Percentiles rank a stretch among this genome's conserved stretches.
Evolutionary conservation across 768 basidiomycete genomes (phyloP).

Genomic region (Candolleomyces eurysporus): DNA sequence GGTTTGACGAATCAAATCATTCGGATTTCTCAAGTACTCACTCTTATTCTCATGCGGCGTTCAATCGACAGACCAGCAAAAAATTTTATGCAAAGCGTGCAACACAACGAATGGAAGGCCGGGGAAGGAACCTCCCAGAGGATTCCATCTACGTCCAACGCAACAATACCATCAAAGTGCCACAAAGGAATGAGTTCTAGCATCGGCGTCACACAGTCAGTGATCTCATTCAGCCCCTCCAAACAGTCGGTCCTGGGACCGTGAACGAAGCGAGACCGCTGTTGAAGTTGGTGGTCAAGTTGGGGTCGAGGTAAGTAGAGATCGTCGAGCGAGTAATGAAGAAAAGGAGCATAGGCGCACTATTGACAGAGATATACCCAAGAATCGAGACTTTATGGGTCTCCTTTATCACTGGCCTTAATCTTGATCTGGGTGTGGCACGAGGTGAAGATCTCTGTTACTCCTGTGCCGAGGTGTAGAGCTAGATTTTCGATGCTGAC

Average conservation of each 20-base stretch:
- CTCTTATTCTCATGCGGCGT: too few species aligned
- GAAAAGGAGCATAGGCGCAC: slow-evolving; percentile 15
- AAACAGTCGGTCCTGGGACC: slow-evolving; percentile 22
- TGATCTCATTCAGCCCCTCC: neutral
- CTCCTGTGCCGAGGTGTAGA: slow-evolving; percentile 40
- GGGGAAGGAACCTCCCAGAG: too few species aligned
- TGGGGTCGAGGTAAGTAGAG: slow-evolving; percentile 25
- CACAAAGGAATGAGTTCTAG: too few species aligned
- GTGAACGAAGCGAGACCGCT: slow-evolving; percentile 33
- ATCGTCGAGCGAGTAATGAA: too few species aligned
- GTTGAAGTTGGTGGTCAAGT: slow-evolving; percentile 43
- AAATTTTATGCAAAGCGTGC: too few species aligned
- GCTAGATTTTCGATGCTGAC: slow-evolving; percentile 47
- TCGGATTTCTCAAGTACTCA: too few species aligned
- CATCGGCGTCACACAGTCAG: too few species aligned
- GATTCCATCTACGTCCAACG: too few species aligned
- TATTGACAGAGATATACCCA: slow-evolving; percentile 39
- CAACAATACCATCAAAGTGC: too few species aligned
- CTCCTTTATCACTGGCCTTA: slow-evolving; percentile 41
- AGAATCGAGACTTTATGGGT: slow-evolving; percentile 48
- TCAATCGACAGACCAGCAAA: too few species aligned
- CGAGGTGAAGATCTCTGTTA: slow-evolving; percentile 47
- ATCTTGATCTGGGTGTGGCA: slow-evolving; percentile 45
- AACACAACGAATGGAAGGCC: too few species aligned
- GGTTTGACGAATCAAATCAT: too few species aligned